Conservation (phyloP, 805 yeast genomes). For the Starmera quercuum region DNA sequence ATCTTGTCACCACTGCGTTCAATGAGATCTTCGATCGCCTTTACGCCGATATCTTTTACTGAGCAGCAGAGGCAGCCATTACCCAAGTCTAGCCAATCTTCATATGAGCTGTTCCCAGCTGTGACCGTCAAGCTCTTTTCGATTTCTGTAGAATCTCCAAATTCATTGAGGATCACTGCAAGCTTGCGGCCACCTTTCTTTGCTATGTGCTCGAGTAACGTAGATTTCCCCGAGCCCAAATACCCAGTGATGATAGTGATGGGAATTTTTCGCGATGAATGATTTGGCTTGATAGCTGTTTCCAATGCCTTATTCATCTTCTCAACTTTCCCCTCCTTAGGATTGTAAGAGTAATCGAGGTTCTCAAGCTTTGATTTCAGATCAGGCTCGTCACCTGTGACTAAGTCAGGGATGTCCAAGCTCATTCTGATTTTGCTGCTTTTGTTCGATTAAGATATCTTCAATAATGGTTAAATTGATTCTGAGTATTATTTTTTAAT, state of each 20-base stretch:
- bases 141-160: constrained; percentile 84
- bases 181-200: constrained; percentile 60
- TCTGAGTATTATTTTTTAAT: no score
- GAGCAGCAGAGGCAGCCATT: constrained; percentile 97
- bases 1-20: constrained; percentile 63
- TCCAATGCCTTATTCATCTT: constrained; percentile 4
- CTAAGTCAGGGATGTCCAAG: constrained; percentile 18
- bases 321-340: constrained; percentile 10
- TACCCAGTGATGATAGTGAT: constrained; percentile 92
- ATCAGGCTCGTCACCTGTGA: constrained; percentile 18
- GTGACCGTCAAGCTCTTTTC: constrained; percentile 78
- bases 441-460: neutral
- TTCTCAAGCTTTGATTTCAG: constrained; percentile 9
- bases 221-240: constrained; percentile 90
- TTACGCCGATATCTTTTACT: constrained; percentile 89
- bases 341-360: constrained; percentile 8
- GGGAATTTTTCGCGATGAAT: constrained; percentile 51
- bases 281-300: constrained; percentile 8
- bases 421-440: neutral
- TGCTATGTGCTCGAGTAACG: constrained; percentile 71
- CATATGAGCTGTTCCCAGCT: constrained; percentile 45
- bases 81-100: constrained; percentile 95
- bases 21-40: constrained; percentile 85
- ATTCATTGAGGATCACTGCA: constrained; percentile 89
- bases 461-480: no score